These are phyloP conservation scores for Chaetomium cochliodes DNA, from an alignment of 495 filamentous ascomycete genomes.

Conservation along the genomic window DNA sequence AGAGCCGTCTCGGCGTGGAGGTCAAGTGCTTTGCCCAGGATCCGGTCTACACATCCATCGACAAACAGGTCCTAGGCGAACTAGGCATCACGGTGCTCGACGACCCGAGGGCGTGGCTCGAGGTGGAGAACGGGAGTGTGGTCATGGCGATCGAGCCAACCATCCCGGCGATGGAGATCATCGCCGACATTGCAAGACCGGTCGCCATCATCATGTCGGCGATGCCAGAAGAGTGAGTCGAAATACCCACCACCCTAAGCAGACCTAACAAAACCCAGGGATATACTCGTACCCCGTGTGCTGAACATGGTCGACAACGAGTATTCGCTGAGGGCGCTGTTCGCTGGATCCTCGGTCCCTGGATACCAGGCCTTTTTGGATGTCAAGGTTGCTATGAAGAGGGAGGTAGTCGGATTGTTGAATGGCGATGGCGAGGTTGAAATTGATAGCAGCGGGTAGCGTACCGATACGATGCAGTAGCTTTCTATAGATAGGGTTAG, in stretches of 20 bases:
- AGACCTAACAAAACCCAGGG: background rate
- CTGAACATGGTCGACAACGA: background rate
- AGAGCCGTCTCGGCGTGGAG: background rate
- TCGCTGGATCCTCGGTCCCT: too few species aligned
- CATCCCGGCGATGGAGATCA: conserved; percentile 32
- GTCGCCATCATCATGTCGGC: conserved; percentile 25
- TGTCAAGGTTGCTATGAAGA: background rate
- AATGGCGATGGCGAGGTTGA: too few species aligned
- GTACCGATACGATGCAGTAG: background rate
- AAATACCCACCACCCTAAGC: background rate
- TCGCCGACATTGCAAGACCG: conserved; percentile 36
- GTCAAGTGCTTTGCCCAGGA: conserved; percentile 13
- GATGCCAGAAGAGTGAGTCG: background rate
- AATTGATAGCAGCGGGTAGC: background rate
- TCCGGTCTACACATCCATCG: background rate
- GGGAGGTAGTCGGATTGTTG: too few species aligned
- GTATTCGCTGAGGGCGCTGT: background rate
- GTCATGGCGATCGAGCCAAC: conserved; percentile 32
- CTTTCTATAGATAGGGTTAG: background rate
- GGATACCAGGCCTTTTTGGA: background rate
- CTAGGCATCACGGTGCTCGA: conserved; percentile 25
- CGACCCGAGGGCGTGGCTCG: conserved; percentile 35
- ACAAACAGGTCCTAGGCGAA: conserved; percentile 5
- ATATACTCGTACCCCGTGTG: background rate
- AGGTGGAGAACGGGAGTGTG: conserved; percentile 29